These are phyloP conservation scores for Lipomyces orientalis DNA, from an alignment of 805 yeast genomes.

Conservation along the genomic window DNA sequence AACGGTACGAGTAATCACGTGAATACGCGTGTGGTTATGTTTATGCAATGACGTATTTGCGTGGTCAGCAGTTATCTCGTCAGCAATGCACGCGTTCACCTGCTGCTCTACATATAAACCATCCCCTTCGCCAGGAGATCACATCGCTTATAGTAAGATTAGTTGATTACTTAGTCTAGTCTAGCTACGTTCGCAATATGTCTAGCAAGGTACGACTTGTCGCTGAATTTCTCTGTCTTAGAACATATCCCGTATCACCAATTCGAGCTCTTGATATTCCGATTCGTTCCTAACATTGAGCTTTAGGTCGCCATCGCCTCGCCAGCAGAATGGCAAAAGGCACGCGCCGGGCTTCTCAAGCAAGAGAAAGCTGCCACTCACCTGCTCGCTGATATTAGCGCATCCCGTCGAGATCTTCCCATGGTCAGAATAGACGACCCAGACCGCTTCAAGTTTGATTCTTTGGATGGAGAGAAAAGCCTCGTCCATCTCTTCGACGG, in stretches of 20 bases:
- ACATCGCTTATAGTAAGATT: background rate
- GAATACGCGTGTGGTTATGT: no score
- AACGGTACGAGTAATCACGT: no score
- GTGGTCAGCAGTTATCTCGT: no score
- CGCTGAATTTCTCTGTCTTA: background rate
- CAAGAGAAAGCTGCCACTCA: conserved; percentile 1
- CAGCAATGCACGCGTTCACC: no score
- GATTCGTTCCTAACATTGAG: background rate
- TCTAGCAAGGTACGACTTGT: background rate
- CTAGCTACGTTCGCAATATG: background rate
- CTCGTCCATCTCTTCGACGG: background rate
- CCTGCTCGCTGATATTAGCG: background rate
- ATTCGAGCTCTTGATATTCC: background rate
- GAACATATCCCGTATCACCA: background rate
- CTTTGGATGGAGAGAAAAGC: background rate
- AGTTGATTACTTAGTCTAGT: background rate
- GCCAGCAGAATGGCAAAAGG: background rate
- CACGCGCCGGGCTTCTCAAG: background rate
- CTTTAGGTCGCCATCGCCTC: background rate
- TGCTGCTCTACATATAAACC: background rate
- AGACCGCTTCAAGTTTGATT: background rate
- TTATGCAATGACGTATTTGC: no score
- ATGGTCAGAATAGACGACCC: background rate
- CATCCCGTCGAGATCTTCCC: background rate
- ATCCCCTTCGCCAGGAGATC: background rate